Evolutionary conservation across 805 yeast species (phyloP).

Genomic region (Candida lessepsii): DNA sequence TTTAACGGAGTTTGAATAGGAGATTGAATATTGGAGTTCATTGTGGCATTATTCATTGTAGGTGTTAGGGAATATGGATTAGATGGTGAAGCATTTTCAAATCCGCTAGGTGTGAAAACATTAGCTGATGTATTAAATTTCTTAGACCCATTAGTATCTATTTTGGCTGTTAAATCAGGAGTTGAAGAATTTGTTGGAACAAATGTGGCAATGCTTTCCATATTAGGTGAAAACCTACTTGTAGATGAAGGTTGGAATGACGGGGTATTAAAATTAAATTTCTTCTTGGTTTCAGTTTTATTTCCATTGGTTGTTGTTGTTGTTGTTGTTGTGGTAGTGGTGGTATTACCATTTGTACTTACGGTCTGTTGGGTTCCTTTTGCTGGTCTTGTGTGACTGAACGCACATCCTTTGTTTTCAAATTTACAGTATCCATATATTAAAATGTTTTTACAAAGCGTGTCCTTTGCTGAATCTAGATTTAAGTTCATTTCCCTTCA

Average conservation of each 20-base stretch:
- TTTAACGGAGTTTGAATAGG: not conserved
- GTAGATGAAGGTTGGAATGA: conserved; percentile 37
- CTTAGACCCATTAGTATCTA: conserved; percentile 11
- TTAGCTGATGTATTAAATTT: conserved; percentile 42
- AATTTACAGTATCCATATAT: conserved; percentile 87
- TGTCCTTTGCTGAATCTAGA: conserved; percentile 63
- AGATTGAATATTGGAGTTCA: conserved; percentile 2
- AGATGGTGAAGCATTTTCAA: not conserved
- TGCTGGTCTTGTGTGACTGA: conserved; percentile 49
- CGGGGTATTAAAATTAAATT: conserved; percentile 42
- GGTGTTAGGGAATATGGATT: conserved; percentile 9
- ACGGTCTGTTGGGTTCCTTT: conserved; percentile 5
- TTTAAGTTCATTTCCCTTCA: conserved; percentile 32
- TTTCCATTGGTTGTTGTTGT: conserved; percentile 2
- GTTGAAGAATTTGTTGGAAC: conserved; percentile 36
- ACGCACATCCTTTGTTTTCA: conserved; percentile 84
- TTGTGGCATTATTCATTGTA: not conserved
- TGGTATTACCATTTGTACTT: conserved; percentile 6
- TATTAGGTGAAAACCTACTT: conserved; percentile 47
- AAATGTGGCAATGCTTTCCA: conserved; percentile 48
- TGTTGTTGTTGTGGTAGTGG: not conserved
- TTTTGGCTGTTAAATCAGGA: not conserved
- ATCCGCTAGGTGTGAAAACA: conserved; percentile 32
- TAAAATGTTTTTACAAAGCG: conserved; percentile 79
- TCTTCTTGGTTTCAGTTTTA: conserved; percentile 13